These are phyloP conservation scores for Phialocephala sp. DNA, from an alignment of 2,329 filamentous ascomycete species.

Conservation along the genomic window DNA sequence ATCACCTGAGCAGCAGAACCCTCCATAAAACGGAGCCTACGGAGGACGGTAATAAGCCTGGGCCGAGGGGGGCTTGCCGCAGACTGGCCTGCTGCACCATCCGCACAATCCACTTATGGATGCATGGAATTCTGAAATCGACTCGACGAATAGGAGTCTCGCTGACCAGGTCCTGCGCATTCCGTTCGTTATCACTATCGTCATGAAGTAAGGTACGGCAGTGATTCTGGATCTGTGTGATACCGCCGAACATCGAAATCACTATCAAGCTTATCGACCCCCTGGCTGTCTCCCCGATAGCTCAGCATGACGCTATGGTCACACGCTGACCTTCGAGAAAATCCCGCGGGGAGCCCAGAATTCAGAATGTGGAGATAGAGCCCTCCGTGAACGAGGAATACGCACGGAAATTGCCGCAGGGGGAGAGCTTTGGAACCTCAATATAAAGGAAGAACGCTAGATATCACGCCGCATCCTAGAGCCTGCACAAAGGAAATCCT, in stretches of 20 bases:
- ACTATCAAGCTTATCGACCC: constrained; percentile 8
- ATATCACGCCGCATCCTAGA: constrained; percentile 3
- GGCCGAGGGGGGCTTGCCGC: constrained; percentile 16
- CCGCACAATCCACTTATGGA: constrained; percentile 9
- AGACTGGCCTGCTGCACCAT: constrained; percentile 1
- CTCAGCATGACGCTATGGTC: constrained; percentile 16
- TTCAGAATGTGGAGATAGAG: constrained; percentile 9
- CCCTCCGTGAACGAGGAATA: neutral
- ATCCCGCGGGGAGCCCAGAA: constrained; percentile 4
- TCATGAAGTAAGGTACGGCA: constrained; percentile 22
- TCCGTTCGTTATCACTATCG: constrained; percentile 20
- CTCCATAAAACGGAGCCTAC: constrained; percentile 19
- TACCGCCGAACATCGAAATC: neutral
- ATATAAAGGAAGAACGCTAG: constrained; percentile 8
- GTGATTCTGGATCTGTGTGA: constrained; percentile 8
- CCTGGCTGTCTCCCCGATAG: constrained; percentile 8
- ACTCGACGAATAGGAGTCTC: constrained; percentile 11
- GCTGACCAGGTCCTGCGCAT: neutral
- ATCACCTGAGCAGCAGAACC: constrained; percentile 37
- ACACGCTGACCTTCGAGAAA: constrained; percentile 18
- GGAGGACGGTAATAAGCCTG: constrained; percentile 28
- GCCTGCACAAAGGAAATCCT: neutral
- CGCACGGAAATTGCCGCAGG: constrained; percentile 8
- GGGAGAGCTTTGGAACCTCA: constrained; percentile 1
- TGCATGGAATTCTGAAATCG: constrained; percentile 19